phyloP scores from a whole-genome alignment of 768 basidiomycete species.

The Saitozyma sp. region DNA sequence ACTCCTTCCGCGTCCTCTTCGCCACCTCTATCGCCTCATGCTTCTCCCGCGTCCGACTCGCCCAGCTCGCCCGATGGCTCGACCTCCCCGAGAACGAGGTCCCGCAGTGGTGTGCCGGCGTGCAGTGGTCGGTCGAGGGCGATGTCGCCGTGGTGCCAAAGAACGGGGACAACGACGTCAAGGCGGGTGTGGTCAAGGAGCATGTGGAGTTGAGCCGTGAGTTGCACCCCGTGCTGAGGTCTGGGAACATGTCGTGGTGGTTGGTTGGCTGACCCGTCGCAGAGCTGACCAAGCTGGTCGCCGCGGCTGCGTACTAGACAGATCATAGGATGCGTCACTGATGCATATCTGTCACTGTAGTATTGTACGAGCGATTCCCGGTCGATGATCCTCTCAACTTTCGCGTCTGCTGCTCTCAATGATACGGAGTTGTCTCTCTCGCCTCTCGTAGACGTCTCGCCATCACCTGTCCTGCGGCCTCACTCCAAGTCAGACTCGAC shows the following conservation, averaged over 20 bases:
- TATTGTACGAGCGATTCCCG: background rate
- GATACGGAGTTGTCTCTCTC: background rate
- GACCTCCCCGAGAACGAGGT: conserved; percentile 37
- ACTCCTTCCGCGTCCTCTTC: conserved; percentile 42
- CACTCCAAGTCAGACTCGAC: too few species aligned
- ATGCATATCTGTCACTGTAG: background rate
- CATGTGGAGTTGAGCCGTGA: conserved; percentile 52
- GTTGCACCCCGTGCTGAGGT: conserved; percentile 14
- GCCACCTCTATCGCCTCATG: conserved; percentile 48
- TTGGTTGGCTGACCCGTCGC: conserved; percentile 3
- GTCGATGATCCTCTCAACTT: too few species aligned
- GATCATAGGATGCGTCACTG: background rate
- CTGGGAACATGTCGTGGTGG: background rate
- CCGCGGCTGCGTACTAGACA: conserved; percentile 45
- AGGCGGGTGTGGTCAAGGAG: conserved; percentile 53
- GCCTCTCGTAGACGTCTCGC: background rate
- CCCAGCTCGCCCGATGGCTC: conserved; percentile 48
- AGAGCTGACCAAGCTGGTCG: conserved; percentile 53
- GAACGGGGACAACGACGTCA: conserved; percentile 54
- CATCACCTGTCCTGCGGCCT: too few species aligned
- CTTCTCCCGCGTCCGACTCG: conserved; percentile 45
- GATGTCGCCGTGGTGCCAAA: conserved; percentile 42
- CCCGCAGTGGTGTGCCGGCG: conserved; percentile 30
- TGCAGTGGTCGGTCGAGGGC: conserved; percentile 51
- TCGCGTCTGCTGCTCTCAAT: background rate